Base-by-base conservation (phyloP, 2,329 filamentous ascomycete species). In the Didymellaceae sp. region DNA sequence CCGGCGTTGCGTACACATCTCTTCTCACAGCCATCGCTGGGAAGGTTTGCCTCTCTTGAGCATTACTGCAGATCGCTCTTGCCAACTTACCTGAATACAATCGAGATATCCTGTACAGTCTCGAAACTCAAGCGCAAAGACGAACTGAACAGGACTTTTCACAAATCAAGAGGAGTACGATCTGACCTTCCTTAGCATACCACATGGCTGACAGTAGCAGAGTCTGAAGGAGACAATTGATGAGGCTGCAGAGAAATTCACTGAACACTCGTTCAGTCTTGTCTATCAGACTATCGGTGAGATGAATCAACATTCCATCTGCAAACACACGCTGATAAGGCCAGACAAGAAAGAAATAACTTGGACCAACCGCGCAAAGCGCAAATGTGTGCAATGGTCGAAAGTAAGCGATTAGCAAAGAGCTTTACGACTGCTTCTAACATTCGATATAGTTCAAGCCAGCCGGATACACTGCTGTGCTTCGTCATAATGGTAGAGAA, bases 81-180 rank as follows among this genome's bases (percentile, higher is more conserved):
- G 1, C 39, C 41, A 2, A 55, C 46, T 0, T 30, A 60, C 4
- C 25, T 67, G 1, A 62, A 34, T 33, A 54, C 44, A 1, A 44
- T 68, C 2, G 32, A 61, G 24, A 62, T 66, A 35, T 59, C 57
- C 1, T 61, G 51, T 41, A 62, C 50, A 14, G 51, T 34, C 5
- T 52, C 51, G 1, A 64, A 50, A 3, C 11, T 59, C 5, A 47
- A 49, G 9, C 34, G 62, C 1, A 52, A 52, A n/a, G 43, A 65
- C 0, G 45, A 61, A 7, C 33, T 67, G 2, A 45, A 35, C 0
- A 16, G 22, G 6, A 59, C 54, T n/a, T 33, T 66, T 9, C 11
- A 48, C 2, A 30, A 48, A 5, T 8, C 50, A 6, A 42, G 41
- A 5, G 11, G 33, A 6, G 57, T 62, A 55, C 2, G 31, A 45